Base-by-base conservation (phyloP, 148 eudicot genomes). In the Rhododendron simsii region DNA sequence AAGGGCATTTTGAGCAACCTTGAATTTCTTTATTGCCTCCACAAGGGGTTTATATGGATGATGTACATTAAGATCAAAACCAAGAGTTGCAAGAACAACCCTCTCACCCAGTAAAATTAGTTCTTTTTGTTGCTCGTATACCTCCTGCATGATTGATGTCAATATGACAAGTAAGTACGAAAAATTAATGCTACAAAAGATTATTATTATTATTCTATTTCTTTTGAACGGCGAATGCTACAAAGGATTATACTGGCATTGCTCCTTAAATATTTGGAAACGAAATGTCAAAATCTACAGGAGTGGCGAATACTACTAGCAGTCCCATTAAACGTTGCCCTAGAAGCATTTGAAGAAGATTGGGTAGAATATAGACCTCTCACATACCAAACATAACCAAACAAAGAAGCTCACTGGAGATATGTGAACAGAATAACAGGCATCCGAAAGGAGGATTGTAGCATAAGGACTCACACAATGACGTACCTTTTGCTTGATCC, bases 21-120 rank as follows among this genome's bases (percentile, higher is more conserved):
- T 92, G 84, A 97, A 97, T 90, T 93, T 97, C 88, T 94, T 97
- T 80, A 97, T 95, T 47, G 99, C 98, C 90, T 95, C 98, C 63
- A 97, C 98, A 50, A 97, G 91, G 47, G 99, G 98, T 86, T 95
- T 97, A 87, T 97, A 97, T 61, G 99, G 99, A 90, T 97, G 98
- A 57, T 91, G 96, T 81, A 95, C 91, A 84, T 97, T 95, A 78
- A 97, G 92, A 91, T 97, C 99, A 85, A 94, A 97, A 77, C 94
- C 98, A 87, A 97, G 96, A 26, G 99, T 97, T 82, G 94, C 98
- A 85, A 97, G 98, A 61, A 97, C 98, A 84, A 93, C 93, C 89
- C 98, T 93, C 86, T 97, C 99, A 7, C 94, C 96, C 41, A 95
- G 80, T 82, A 97, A 88, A 84, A 95, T 93, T 53, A 94, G 94